Base-by-base conservation (phyloP, 2,329 filamentous ascomycete genomes). In the Fusarium sp. region DNA sequence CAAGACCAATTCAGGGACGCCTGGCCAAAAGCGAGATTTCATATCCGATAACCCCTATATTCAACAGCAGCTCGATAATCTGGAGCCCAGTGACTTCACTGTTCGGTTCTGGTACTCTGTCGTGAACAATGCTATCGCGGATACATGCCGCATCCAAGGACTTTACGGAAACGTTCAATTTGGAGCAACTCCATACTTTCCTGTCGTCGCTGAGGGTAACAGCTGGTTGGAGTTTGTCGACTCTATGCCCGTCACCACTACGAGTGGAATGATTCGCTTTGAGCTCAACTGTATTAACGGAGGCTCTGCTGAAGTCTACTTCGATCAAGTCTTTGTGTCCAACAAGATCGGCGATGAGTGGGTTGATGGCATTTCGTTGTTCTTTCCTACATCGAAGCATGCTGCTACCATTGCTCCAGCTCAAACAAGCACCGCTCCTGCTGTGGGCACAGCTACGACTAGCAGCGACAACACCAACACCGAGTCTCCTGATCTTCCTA, bases 281-380 rank as follows among this genome's bases (percentile, higher is more conserved):
- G 60, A 70, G 16, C 70, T 76, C 25, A 61, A 60, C 15, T 76
- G 74, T 44, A 29, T 63, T 27, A 55, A 73, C 4, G 61, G 60
- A 9, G 74, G 73, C 16, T 59, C 72, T 56, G 74, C 74, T 7
- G 60, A 72, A 41, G 66, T 73, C n/a, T 70, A 63, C 41, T 68
- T 76, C 31, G 74, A 76, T 7, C 70, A 76, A 44, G 73, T 75
- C n/a, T 76, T 76, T 44, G 58, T 76, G 16, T 73, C 74, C 1
- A 70, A 76, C 37, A 64, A 73, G 44, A 68, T 75, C 3, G 69
- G 46, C 2, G 70, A 75, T 4, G 64, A 66, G 5, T 60, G 67
- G 48, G 55, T 75, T 29, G 74, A 76, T 9, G 55, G 41, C 5
- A 70, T 76, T 8, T 74, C 74, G 2, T 21, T 76, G 3, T 54